phyloP scores from a whole-genome alignment of 2,329 filamentous ascomycete genomes.

The Colletotrichum ledebouriae region DNA sequence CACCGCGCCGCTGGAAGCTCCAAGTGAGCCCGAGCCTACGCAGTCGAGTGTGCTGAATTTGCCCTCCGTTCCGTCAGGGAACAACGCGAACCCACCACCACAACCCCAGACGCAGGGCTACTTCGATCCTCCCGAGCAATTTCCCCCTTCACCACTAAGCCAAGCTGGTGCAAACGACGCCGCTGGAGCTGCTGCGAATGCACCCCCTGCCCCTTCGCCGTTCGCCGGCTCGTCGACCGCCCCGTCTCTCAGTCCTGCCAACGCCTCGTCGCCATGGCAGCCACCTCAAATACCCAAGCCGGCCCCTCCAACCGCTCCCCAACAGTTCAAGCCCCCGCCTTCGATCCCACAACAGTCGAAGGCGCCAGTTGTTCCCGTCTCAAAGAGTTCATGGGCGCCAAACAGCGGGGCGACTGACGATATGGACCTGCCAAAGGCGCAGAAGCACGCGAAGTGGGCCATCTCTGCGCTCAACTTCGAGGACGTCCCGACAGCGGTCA shows the following conservation, averaged over 20 bases:
- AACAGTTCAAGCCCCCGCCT: slow-evolving; percentile 44
- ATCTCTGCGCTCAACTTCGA: slow-evolving; percentile 98
- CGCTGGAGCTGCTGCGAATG: slow-evolving; percentile 32
- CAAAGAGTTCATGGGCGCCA: slow-evolving; percentile 42
- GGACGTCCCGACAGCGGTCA: slow-evolving; percentile 89
- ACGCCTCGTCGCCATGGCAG: slow-evolving; percentile 29
- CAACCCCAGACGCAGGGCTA: slow-evolving; percentile 47
- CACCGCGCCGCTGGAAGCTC: slow-evolving; percentile 46
- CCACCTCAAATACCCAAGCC: slow-evolving; percentile 32
- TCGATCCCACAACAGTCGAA: slow-evolving; percentile 34
- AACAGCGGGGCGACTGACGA: slow-evolving; percentile 39
- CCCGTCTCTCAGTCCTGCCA: slow-evolving; percentile 34
- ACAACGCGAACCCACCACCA: slow-evolving; percentile 32
- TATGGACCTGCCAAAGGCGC: slow-evolving; percentile 80
- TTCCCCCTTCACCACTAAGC: slow-evolving; percentile 53
- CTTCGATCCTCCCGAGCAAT: slow-evolving; percentile 52
- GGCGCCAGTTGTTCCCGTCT: slow-evolving; percentile 13
- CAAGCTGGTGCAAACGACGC: slow-evolving; percentile 49
- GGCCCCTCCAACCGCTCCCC: slow-evolving; percentile 42
- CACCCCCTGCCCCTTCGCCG: slow-evolving; percentile 29
- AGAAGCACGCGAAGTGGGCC: slow-evolving; percentile 97
- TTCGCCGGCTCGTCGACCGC: slow-evolving; percentile 35
- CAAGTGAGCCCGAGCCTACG: slow-evolving; percentile 39
- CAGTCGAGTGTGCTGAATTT: slow-evolving; percentile 34
- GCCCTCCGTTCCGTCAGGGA: slow-evolving; percentile 36